Percentiles rank a stretch among this genome's conserved stretches.
Conservation (phyloP, 495 filamentous ascomycete genomes). For the Cercophora sp. region DNA sequence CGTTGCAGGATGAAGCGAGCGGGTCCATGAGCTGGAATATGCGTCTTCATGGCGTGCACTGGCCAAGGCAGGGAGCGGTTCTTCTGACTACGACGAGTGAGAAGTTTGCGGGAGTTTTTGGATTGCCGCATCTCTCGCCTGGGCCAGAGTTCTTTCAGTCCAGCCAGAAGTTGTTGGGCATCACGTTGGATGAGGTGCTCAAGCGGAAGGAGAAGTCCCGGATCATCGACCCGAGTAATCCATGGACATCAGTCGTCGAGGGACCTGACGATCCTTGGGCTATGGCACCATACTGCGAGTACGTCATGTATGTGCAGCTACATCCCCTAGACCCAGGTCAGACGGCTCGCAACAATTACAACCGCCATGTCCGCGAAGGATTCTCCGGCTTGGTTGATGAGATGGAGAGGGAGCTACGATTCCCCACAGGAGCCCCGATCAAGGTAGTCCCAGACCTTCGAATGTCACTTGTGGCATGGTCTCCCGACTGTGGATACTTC, state of each 20-base stretch:
- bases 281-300: conserved; percentile 76
- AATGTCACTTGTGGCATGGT: conserved; percentile 85
- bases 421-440: conserved; percentile 75
- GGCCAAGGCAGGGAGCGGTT: conserved; percentile 67
- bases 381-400: conserved; percentile 50
- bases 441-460: conserved; percentile 62
- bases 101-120: conserved; percentile 86
- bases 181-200: conserved; percentile 65
- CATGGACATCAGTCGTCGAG: conserved; percentile 58
- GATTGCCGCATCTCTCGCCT: conserved; percentile 76
- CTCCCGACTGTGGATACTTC: conserved; percentile 88
- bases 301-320: conserved; percentile 81
- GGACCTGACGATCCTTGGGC: conserved; percentile 53
- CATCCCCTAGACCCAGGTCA: conserved; percentile 52
- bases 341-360: conserved; percentile 5
- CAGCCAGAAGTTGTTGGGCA: conserved; percentile 63
- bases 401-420: conserved; percentile 81
- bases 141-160: conserved; percentile 61
- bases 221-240: conserved; percentile 45
- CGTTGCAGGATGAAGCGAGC: conserved; percentile 65
- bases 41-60: conserved; percentile 77
- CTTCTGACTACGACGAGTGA: conserved; percentile 84
- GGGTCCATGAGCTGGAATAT: conserved; percentile 70
- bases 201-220: conserved; percentile 52
- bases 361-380: conserved; percentile 22